These are phyloP conservation scores for Adansonia gregorii DNA, from an alignment of 441 rosid genomes.

Conservation along the genomic window DNA sequence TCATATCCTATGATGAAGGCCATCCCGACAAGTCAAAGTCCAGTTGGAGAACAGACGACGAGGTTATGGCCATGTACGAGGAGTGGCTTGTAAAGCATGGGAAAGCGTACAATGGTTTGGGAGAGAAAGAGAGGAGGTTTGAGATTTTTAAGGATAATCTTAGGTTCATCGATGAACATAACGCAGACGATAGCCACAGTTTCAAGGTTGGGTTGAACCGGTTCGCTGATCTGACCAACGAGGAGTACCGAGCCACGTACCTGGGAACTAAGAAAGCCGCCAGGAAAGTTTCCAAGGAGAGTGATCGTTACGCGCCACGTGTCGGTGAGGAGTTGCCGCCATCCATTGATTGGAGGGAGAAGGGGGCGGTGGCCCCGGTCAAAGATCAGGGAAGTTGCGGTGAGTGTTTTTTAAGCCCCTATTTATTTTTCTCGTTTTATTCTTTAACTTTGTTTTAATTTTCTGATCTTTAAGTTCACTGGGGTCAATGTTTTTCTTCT, in stretches of 20 bases:
- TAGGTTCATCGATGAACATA: slow-evolving; percentile 75
- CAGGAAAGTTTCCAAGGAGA: slow-evolving; percentile 42
- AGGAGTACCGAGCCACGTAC: slow-evolving; percentile 76
- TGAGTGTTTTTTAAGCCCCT: slow-evolving; percentile 30
- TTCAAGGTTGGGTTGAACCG: slow-evolving; percentile 73
- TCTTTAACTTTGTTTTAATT: neutral
- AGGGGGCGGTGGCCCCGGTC: slow-evolving; percentile 80
- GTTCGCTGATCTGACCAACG: slow-evolving; percentile 89
- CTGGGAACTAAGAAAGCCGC: slow-evolving; percentile 52
- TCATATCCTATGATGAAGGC: slow-evolving; percentile 62
- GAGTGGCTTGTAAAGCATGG: slow-evolving; percentile 77
- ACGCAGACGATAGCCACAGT: slow-evolving; percentile 57
- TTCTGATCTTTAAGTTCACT: neutral
- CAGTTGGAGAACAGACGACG: slow-evolving; percentile 63
- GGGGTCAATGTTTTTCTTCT: neutral
- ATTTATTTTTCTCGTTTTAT: neutral
- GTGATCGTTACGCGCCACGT: slow-evolving; percentile 57
- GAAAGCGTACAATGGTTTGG: slow-evolving; percentile 64
- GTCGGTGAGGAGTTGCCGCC: slow-evolving; percentile 72
- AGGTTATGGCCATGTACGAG: slow-evolving; percentile 69
- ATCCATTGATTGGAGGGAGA: slow-evolving; percentile 80
- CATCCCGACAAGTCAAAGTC: slow-evolving; percentile 40
- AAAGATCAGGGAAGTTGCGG: slow-evolving; percentile 93
- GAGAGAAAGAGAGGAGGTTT: slow-evolving; percentile 75
- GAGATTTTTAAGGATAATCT: slow-evolving; percentile 82